phyloP scores from a whole-genome alignment of 441 rosid species.

The Pelargonium citronellum region DNA sequence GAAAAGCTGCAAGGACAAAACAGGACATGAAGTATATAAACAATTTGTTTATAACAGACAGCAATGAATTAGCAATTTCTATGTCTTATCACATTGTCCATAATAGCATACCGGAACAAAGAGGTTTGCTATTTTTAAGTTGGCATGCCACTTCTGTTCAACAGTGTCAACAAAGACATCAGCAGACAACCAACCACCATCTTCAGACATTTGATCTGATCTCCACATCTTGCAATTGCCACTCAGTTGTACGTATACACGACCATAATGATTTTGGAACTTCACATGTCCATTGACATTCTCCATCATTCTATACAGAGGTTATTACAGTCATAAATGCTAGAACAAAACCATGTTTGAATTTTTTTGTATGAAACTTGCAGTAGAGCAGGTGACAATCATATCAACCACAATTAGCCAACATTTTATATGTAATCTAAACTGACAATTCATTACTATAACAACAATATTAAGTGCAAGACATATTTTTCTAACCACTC shows the following conservation, averaged over 20 bases:
- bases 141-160: slow-evolving; percentile 97
- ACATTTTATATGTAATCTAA: neutral
- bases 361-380: neutral
- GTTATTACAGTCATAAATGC: slow-evolving; percentile 26
- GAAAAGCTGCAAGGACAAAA: slow-evolving; percentile 60
- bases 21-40: slow-evolving; percentile 23
- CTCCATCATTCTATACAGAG: slow-evolving; percentile 71
- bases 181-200: slow-evolving; percentile 91
- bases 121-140: slow-evolving; percentile 70
- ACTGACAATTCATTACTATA: neutral
- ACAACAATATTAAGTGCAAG: neutral
- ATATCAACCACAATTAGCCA: neutral
- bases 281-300: slow-evolving; percentile 73
- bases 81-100: slow-evolving; percentile 22
- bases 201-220: slow-evolving; percentile 65
- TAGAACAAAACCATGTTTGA: slow-evolving; percentile 17
- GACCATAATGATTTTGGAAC: slow-evolving; percentile 88
- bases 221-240: slow-evolving; percentile 95
- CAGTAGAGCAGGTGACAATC: neutral
- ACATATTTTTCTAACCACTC: neutral
- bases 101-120: slow-evolving; percentile 88
- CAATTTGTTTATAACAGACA: slow-evolving; percentile 18
- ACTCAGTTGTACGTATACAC: slow-evolving; percentile 73
- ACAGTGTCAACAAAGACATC: slow-evolving; percentile 89
- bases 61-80: slow-evolving; percentile 8